Conservation (phyloP, 2,329 filamentous ascomycete species). For the Fusarium haematococcum region DNA sequence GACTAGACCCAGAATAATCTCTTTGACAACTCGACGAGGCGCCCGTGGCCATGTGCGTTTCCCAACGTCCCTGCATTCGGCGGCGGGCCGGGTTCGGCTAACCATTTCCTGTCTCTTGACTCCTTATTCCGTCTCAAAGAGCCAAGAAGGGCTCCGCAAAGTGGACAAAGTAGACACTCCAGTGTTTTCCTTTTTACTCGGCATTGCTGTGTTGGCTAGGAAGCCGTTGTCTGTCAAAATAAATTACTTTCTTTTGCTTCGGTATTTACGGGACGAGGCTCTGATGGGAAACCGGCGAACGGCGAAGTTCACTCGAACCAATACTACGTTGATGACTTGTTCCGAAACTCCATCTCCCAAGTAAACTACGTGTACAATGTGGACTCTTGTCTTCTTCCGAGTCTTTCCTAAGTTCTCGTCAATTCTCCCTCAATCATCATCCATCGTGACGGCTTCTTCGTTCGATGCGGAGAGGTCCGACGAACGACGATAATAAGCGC, state of each 20-base stretch:
- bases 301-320: not conserved
- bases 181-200: not conserved
- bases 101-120: slow-evolving; percentile 18
- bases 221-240: not conserved
- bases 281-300: not conserved
- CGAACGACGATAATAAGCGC: not conserved
- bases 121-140: not conserved
- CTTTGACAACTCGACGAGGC: not conserved
- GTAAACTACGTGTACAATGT: not conserved
- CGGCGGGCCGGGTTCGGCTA: slow-evolving; percentile 37
- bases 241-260: not conserved
- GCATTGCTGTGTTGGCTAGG: not conserved
- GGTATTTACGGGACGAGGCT: not conserved
- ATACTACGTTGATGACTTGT: not conserved
- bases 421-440: not conserved
- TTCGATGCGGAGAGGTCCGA: slow-evolving; percentile 6
- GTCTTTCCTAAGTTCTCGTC: not conserved
- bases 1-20: not conserved
- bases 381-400: not conserved
- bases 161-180: not conserved
- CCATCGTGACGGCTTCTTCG: not conserved
- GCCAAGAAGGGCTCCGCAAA: not conserved
- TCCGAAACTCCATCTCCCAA: not conserved
- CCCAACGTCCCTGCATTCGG: slow-evolving; percentile 39
- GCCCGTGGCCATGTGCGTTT: slow-evolving; percentile 30